phyloP scores from a whole-genome alignment of 1,284 basidiomycete species.

The Cryptococcus sp. region DNA sequence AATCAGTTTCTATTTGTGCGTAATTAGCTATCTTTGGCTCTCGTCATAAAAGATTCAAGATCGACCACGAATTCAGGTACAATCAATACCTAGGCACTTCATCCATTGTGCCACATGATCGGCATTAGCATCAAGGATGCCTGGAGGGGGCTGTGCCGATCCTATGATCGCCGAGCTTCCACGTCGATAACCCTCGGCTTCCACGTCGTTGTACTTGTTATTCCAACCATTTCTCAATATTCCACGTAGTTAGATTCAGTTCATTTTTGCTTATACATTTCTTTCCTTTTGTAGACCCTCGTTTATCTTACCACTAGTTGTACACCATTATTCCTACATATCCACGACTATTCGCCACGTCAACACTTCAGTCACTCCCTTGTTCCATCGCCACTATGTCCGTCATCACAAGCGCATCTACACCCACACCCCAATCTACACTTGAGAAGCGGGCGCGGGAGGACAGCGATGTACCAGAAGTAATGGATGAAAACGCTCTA shows the following conservation, averaged over 20 bases:
- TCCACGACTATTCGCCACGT: not conserved
- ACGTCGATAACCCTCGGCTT: not conserved
- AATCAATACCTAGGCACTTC: too few relatives aligned
- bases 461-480: not conserved
- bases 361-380: not conserved
- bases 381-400: not conserved
- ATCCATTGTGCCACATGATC: too few relatives aligned
- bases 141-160: too few relatives aligned
- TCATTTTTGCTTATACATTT: not conserved
- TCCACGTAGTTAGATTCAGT: not conserved
- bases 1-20: too few relatives aligned
- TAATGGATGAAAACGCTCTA: slow-evolving; percentile 22
- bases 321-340: not conserved
- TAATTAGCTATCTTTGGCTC: too few relatives aligned
- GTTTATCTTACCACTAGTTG: not conserved
- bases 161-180: not conserved
- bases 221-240: not conserved
- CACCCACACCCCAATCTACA: not conserved
- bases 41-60: too few relatives aligned
- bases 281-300: not conserved
- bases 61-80: too few relatives aligned
- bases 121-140: too few relatives aligned
- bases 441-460: not conserved
- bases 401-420: not conserved
- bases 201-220: not conserved